Evolutionary conservation across 352 stramenopile genomes (phyloP).

Genomic region (Globisporangium megalacanthum): DNA sequence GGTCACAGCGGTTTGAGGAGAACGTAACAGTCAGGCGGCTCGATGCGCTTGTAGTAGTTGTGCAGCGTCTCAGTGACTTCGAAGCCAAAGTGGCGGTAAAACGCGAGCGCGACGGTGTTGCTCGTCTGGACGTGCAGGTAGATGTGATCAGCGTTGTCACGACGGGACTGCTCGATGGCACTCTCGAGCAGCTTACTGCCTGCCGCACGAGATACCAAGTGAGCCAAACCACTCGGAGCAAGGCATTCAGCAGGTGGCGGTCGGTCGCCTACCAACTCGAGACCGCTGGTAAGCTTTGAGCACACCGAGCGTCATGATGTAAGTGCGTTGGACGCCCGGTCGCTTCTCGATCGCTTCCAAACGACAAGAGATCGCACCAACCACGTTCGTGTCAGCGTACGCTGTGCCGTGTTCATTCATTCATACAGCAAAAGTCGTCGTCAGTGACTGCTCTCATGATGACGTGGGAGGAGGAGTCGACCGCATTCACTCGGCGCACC

Average conservation of each 20-base stretch:
- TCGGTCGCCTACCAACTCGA: slow-evolving; percentile 51
- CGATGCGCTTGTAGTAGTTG: slow-evolving; percentile 94
- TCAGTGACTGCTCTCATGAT: neutral
- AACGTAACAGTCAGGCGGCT: slow-evolving; percentile 92
- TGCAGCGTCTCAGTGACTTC: slow-evolving; percentile 83
- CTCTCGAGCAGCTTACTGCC: slow-evolving; percentile 37
- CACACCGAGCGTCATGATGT: slow-evolving; percentile 95
- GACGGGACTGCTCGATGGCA: slow-evolving; percentile 27
- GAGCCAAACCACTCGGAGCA: neutral
- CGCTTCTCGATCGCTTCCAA: slow-evolving; percentile 44
- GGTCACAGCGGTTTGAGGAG: too few species aligned
- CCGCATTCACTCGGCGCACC: slow-evolving; percentile 19
- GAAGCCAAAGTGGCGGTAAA: slow-evolving; percentile 90
- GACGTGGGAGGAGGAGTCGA: too few species aligned
- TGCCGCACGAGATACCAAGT: slow-evolving; percentile 10
- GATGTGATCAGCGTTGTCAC: slow-evolving; percentile 44
- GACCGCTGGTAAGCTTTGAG: slow-evolving; percentile 83
- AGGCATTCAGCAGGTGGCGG: neutral
- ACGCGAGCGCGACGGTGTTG: slow-evolving; percentile 88
- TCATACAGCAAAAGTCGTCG: neutral
- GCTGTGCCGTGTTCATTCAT: slow-evolving; percentile 13
- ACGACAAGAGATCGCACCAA: slow-evolving; percentile 89
- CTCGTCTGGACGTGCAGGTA: slow-evolving; percentile 92
- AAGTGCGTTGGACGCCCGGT: slow-evolving; percentile 45
- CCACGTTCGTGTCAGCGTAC: slow-evolving; percentile 76